Evolutionary conservation across 257 asterid species (phyloP).

Genomic region (Coffea canephora): DNA sequence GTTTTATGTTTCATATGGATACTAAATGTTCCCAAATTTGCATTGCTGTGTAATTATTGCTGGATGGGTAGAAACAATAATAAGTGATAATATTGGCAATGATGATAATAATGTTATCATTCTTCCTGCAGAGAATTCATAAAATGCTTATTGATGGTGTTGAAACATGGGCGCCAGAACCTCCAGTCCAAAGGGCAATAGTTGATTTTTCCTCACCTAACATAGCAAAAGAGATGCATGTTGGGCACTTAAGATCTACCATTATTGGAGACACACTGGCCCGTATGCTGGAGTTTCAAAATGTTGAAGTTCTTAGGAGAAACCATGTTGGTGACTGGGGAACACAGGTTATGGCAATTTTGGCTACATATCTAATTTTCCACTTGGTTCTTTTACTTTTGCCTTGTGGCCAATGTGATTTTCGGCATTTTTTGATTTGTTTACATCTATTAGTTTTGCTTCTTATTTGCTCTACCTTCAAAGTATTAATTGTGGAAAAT

Average conservation of each 20-base stretch:
- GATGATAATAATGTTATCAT: neutral
- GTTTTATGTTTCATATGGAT: neutral
- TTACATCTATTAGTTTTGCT: neutral
- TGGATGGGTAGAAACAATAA: neutral
- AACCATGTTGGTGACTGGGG: slow-evolving; percentile 99
- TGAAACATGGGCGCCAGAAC: slow-evolving; percentile 85
- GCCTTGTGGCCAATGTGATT: slow-evolving; percentile 9
- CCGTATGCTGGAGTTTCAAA: slow-evolving; percentile 87
- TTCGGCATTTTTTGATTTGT: neutral
- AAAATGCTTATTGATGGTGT: slow-evolving; percentile 77
- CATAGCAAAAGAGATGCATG: slow-evolving; percentile 98
- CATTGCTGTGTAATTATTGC: slow-evolving; percentile 2
- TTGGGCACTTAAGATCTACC: slow-evolving; percentile 93
- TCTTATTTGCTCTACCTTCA: neutral
- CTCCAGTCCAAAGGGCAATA: slow-evolving; percentile 66
- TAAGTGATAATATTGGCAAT: neutral
- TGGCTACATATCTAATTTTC: neutral
- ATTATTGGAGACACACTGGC: slow-evolving; percentile 94
- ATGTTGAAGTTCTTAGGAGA: slow-evolving; percentile 83
- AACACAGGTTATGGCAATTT: slow-evolving; percentile 57
- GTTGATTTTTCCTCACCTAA: slow-evolving; percentile 98
- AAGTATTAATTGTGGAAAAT: no score
- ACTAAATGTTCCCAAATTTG: neutral
- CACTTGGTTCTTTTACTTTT: neutral
- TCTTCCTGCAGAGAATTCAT: slow-evolving; percentile 66